Conservation (phyloP, 345 rosid genomes). For the Populus deltoides region DNA sequence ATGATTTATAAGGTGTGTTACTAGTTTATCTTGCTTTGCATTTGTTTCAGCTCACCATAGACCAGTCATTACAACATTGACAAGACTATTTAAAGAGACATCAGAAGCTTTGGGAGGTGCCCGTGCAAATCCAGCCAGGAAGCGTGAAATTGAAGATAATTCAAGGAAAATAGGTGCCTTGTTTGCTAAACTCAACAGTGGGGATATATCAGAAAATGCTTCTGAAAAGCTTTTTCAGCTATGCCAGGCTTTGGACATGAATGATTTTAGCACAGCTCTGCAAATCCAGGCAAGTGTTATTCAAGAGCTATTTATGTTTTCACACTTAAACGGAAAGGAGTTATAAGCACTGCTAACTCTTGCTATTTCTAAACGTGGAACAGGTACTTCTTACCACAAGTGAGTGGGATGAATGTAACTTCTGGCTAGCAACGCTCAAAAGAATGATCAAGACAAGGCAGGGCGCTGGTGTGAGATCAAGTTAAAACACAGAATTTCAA, state of each 20-base stretch:
- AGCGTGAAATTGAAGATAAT: constrained; percentile 96
- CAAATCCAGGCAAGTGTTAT: constrained; percentile 70
- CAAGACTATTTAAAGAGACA: constrained; percentile 93
- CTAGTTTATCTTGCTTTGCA: constrained; percentile 1
- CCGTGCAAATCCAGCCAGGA: constrained; percentile 84
- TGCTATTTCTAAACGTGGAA: neutral
- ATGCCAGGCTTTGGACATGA: constrained; percentile 83
- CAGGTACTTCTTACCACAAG: constrained; percentile 91
- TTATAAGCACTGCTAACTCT: neutral
- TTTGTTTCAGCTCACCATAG: constrained; percentile 66
- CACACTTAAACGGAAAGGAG: neutral
- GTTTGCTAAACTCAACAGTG: constrained; percentile 84
- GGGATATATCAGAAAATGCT: constrained; percentile 88
- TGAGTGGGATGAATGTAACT: constrained; percentile 99
- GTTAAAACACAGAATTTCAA: constrained; percentile 25
- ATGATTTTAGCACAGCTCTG: constrained; percentile 72
- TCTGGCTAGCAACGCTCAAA: constrained; percentile 88
- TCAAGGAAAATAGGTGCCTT: constrained; percentile 88
- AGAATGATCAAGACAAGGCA: constrained; percentile 94
- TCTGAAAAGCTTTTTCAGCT: constrained; percentile 86
- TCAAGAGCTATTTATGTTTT: neutral
- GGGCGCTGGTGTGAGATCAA: constrained; percentile 48
- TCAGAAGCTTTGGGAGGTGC: constrained; percentile 90
- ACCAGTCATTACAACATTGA: constrained; percentile 68
- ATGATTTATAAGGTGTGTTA: too few relatives aligned